Conservation (phyloP, 1,284 basidiomycete species). For the Cryptococcus floricola region DNA sequence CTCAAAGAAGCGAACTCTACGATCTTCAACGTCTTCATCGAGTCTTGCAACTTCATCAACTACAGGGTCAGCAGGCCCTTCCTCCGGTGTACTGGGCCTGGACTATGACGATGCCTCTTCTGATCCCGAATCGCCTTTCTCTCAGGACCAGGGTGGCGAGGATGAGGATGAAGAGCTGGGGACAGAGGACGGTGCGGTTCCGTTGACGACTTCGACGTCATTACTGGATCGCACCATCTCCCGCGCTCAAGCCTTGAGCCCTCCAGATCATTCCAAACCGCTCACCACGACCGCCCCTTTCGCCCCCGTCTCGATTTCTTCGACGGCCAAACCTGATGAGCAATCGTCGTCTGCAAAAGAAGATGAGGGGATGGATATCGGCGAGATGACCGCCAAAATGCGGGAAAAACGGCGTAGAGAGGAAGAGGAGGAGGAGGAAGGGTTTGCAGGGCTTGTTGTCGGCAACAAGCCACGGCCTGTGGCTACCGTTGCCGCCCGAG, state of each 20-base stretch:
- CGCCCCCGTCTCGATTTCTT: too few relatives aligned
- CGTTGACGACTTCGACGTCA: neutral
- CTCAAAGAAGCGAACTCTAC: conserved; percentile 11
- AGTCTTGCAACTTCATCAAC: neutral
- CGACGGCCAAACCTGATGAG: conserved; percentile 9
- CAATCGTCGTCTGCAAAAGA: conserved; percentile 23
- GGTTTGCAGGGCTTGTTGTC: conserved; percentile 29
- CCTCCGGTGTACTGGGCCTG: conserved; percentile 26
- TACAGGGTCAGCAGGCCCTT: conserved; percentile 1
- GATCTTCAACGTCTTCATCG: neutral
- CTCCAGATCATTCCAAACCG: conserved; percentile 48
- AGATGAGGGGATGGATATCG: conserved; percentile 18
- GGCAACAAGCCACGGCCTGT: conserved; percentile 5
- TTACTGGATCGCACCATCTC: neutral
- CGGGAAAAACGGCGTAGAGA: conserved; percentile 67
- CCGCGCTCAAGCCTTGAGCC: conserved; percentile 21
- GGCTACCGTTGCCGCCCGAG: neutral
- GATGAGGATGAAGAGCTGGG: conserved; percentile 17
- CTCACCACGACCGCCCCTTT: conserved; percentile 36
- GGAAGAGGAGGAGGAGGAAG: conserved; percentile 66
- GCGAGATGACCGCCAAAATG: conserved; percentile 51
- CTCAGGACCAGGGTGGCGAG: neutral
- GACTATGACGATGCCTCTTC: conserved; percentile 47
- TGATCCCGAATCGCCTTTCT: conserved; percentile 40
- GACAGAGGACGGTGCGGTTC: conserved; percentile 18